Conservation (phyloP, 2,329 filamentous ascomycete genomes). For the Stylonectria norvegica region DNA sequence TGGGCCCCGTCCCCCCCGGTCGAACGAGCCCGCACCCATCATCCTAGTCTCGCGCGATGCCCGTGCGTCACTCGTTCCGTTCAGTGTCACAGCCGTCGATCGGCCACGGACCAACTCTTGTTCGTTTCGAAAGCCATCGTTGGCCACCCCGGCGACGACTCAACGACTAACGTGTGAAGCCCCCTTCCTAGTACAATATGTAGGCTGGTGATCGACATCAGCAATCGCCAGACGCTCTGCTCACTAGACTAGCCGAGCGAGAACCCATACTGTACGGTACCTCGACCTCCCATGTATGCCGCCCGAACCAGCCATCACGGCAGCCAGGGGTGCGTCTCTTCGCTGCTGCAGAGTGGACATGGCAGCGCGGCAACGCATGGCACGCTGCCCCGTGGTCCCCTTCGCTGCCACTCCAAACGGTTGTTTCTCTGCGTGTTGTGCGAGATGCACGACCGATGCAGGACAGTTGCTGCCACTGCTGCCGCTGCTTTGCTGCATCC, state of each 20-base stretch:
- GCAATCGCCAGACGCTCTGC: too few relatives aligned
- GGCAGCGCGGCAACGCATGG: conserved; percentile 8
- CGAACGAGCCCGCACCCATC: conserved; percentile 17
- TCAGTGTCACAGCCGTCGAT: conserved; percentile 22
- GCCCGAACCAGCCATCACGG: too few relatives aligned
- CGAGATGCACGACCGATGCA: neutral
- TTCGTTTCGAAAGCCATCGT: conserved; percentile 20
- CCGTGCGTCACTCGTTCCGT: conserved; percentile 24
- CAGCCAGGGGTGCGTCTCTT: too few relatives aligned
- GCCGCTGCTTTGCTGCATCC: conserved; percentile 27
- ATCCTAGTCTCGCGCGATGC: conserved; percentile 18
- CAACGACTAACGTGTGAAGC: too few relatives aligned
- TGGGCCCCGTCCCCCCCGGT: too few relatives aligned
- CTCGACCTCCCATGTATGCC: too few relatives aligned
- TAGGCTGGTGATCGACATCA: too few relatives aligned
- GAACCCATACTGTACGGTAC: too few relatives aligned
- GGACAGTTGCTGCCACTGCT: conserved; percentile 10
- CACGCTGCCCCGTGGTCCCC: conserved; percentile 12
- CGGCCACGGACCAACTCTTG: conserved; percentile 29
- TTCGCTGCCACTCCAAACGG: conserved; percentile 13
- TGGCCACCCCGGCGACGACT: too few relatives aligned
- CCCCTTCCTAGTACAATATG: too few relatives aligned
- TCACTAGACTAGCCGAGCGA: too few relatives aligned
- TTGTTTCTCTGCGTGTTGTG: conserved; percentile 11
- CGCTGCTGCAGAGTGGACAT: too few relatives aligned